Evolutionary conservation across 768 basidiomycete genomes (phyloP).

Genomic region (Chalciporus piperatus): DNA sequence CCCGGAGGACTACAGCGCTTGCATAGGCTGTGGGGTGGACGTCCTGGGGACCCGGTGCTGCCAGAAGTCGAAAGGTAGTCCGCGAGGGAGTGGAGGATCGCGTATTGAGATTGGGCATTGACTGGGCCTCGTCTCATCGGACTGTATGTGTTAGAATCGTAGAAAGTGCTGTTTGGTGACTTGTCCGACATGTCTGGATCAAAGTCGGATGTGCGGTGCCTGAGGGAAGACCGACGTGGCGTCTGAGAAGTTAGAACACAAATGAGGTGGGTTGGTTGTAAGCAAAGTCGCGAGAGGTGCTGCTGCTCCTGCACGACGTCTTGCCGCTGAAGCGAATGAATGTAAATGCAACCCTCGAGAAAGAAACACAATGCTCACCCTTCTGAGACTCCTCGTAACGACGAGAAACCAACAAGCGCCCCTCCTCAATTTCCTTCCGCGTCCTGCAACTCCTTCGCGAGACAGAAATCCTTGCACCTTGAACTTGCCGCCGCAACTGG

Average conservation of each 20-base stretch:
- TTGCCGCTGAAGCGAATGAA: background rate
- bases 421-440: background rate
- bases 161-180: too few species aligned
- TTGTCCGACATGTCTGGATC: too few species aligned
- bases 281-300: too few species aligned
- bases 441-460: background rate
- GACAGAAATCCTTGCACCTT: background rate
- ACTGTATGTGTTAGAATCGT: too few species aligned
- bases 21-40: constrained; percentile 96
- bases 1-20: constrained; percentile 70
- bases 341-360: too few species aligned
- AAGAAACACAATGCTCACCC: background rate
- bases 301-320: background rate
- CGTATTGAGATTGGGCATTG: too few species aligned
- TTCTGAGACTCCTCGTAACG: background rate
- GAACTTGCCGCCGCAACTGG: background rate
- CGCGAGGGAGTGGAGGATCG: too few species aligned
- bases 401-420: background rate
- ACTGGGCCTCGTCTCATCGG: too few species aligned
- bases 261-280: too few species aligned
- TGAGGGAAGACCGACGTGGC: too few species aligned
- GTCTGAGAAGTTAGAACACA: too few species aligned
- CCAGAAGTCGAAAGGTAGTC: constrained; percentile 51
- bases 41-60: constrained; percentile 90
- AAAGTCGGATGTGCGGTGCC: too few species aligned